A percentile compares a stretch with the other conserved stretches of the same genome.
Evolutionary conservation across 2,329 filamentous ascomycete genomes (phyloP).

Genomic region (Hypoxylon sp.): DNA sequence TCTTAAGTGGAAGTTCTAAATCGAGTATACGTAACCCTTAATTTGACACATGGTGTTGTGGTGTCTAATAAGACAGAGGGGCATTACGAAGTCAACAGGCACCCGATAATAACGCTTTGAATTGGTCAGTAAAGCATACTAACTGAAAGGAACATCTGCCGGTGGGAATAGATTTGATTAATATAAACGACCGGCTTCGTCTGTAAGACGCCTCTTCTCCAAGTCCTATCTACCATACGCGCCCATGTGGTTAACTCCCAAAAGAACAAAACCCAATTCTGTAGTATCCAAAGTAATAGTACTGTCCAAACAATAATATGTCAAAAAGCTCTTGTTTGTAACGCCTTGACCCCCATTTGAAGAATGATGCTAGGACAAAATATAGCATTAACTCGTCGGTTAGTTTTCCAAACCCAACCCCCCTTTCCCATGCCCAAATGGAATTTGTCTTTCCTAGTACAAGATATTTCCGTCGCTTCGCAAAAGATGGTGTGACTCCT

Average conservation of each 20-base stretch:
- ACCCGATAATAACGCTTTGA: neutral
- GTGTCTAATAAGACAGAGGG: neutral
- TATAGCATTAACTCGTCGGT: constrained; percentile 24
- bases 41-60: neutral
- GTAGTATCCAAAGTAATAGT: constrained; percentile 16
- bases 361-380: constrained; percentile 30
- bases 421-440: constrained; percentile 31
- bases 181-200: constrained; percentile 38
- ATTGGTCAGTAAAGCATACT: too few species aligned
- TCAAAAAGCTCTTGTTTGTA: constrained; percentile 22
- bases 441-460: constrained; percentile 30
- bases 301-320: constrained; percentile 17
- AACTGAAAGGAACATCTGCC: constrained; percentile 2
- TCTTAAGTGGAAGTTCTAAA: neutral
- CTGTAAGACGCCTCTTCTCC: constrained; percentile 33
- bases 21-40: neutral
- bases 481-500: constrained; percentile 23
- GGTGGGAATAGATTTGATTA: constrained; percentile 22
- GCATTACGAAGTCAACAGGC: neutral
- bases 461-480: constrained; percentile 25
- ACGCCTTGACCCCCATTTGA: constrained; percentile 32
- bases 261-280: constrained; percentile 18
- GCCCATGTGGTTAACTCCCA: constrained; percentile 15
- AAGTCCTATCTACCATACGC: constrained; percentile 32
- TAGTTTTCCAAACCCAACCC: constrained; percentile 22